Evolutionary conservation across 352 stramenopile species (phyloP).

Genomic region (Peronosclerospora sorghi): DNA sequence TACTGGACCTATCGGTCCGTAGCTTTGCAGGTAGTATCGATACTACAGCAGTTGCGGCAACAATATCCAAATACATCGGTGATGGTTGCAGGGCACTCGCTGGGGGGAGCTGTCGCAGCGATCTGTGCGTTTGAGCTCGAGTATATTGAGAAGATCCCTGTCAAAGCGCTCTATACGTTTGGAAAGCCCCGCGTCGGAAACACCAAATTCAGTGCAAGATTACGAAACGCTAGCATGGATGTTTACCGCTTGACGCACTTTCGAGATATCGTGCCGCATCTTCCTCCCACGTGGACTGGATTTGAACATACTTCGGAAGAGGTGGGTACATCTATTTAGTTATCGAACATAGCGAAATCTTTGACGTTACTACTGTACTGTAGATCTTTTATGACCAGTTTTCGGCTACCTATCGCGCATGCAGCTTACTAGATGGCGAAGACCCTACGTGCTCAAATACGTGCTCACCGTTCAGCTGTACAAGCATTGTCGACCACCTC

Average conservation of each 20-base stretch:
- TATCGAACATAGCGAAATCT: too few relatives aligned
- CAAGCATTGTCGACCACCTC: conserved; percentile 76
- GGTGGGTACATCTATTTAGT: too few relatives aligned
- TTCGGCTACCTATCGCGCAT: conserved; percentile 45
- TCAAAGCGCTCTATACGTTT: conserved; percentile 58
- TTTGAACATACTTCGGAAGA: conserved; percentile 68
- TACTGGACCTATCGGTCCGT: conserved; percentile 74
- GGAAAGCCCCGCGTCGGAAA: conserved; percentile 72
- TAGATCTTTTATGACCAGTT: conserved; percentile 81
- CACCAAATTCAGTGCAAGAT: conserved; percentile 37
- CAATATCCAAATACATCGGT: conserved; percentile 35
- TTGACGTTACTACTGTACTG: background rate
- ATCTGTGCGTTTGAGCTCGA: conserved; percentile 71
- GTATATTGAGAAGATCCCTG: conserved; percentile 43
- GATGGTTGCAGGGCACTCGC: conserved; percentile 61
- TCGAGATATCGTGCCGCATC: conserved; percentile 61
- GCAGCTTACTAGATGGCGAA: conserved; percentile 47
- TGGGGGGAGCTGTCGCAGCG: conserved; percentile 56
- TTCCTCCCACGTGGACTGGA: conserved; percentile 65
- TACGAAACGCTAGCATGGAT: conserved; percentile 45
- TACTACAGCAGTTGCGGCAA: conserved; percentile 21
- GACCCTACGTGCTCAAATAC: conserved; percentile 52
- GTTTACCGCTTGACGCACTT: conserved; percentile 71
- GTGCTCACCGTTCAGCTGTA: conserved; percentile 68
- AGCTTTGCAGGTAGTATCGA: conserved; percentile 29